phyloP scores from a whole-genome alignment of 768 basidiomycete genomes.

The Panaeolus cyanescens region DNA sequence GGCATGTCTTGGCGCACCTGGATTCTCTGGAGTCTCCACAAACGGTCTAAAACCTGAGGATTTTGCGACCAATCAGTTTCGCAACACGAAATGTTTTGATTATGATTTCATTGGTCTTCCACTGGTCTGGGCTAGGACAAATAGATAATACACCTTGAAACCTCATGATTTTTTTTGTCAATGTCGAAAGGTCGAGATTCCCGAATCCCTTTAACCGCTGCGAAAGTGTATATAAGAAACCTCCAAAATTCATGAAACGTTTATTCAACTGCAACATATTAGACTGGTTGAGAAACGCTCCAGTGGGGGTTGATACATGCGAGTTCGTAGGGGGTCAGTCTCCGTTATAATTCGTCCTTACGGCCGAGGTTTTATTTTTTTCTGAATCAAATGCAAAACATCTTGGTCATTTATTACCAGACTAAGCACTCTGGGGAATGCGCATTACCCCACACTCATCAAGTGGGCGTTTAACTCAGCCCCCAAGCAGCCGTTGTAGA shows the following conservation, averaged over 20 bases:
- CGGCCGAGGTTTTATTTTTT: conserved; percentile 31
- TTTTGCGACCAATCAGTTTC: too few relatives aligned
- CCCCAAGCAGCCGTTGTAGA: neutral
- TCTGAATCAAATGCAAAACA: conserved; percentile 19
- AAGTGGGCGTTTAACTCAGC: conserved; percentile 1
- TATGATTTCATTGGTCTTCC: too few relatives aligned
- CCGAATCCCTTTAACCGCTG: conserved; percentile 23
- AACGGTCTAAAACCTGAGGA: too few relatives aligned
- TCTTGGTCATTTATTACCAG: conserved; percentile 3
- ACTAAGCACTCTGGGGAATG: neutral
- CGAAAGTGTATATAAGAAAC: conserved; percentile 24
- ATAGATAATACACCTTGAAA: too few relatives aligned
- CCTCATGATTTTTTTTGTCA: too few relatives aligned
- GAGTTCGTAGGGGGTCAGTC: conserved; percentile 14
- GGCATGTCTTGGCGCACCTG: too few relatives aligned
- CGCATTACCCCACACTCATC: conserved; percentile 13
- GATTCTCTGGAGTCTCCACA: too few relatives aligned
- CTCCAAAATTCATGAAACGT: conserved; percentile 27
- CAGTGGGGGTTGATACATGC: conserved; percentile 21
- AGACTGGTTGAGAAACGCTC: too few relatives aligned
- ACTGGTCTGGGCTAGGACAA: too few relatives aligned
- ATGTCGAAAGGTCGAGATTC: too few relatives aligned
- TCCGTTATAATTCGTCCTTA: neutral
- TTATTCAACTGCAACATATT: conserved; percentile 16
- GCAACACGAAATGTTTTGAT: too few relatives aligned